Evolutionary conservation across 1,284 basidiomycete genomes (phyloP), one percentile per base, ranked within the genome.

Genomic region (Irpex rosettiformis): DNA sequence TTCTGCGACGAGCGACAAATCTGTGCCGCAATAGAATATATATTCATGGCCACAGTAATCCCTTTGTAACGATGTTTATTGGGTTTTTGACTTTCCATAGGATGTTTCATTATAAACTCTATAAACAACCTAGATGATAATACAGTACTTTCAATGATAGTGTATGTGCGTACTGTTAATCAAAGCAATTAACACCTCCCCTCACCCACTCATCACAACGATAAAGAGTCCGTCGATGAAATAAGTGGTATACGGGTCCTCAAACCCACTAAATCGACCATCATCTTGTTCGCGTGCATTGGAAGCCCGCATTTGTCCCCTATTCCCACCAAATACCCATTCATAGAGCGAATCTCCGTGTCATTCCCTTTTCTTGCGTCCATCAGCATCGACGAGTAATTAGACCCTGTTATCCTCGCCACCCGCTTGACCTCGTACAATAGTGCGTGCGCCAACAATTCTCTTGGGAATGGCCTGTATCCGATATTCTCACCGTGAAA

Each of bases 271-370:
- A 51, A 22, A 11, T 51, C 48, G 3, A 25, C 7, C 48, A 51
- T 11, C 48, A 27, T 27, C 48, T 28, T 28, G 27, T 51, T 51
- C 48, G 24, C 48, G 6, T 11, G 16, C 48, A n/a, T 51, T 16
- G 16, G 11, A 21, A 51, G 10, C 25, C 25, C 10, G 21, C 13
- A 51, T 24, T 27, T 8, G 2, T 22, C 27, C 48, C 48, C 48
- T 24, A 25, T 2, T 11, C 21, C 13, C 24, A 51, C 21, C 22
- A 99, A 72, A 71, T 96, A 93, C 5, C 96, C 96, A 65, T 94
- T 96, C 69, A 98, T 82, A 67, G 80, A 94, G 24, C 91, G 84
- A 40, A 96, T 81, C 74, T 96, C 93, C 0, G 93, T 94, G 10
- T 24, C 13, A 24, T 74, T 76, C 33, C 85, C 85, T 52, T 73